Evolutionary conservation across 2,329 filamentous ascomycete species (phyloP).

Genomic region (Amylocarpus encephaloides): DNA sequence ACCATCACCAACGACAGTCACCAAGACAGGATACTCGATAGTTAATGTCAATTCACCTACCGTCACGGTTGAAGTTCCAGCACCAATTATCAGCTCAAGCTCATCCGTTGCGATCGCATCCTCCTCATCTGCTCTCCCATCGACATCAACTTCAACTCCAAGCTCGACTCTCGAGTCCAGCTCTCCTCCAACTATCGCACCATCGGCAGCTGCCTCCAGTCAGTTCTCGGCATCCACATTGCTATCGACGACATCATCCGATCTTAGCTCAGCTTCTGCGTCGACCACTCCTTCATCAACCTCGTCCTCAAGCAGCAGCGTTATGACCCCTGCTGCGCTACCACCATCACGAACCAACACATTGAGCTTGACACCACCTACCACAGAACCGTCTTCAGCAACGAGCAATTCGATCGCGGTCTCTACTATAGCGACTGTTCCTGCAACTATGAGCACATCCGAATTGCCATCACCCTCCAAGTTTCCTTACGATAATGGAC

Average conservation of each 20-base stretch:
- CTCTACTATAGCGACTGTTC: neutral
- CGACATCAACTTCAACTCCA: neutral
- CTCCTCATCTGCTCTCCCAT: conserved; percentile 4
- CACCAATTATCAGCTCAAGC: conserved; percentile 4
- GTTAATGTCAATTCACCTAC: conserved; percentile 25
- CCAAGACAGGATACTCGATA: conserved; percentile 25
- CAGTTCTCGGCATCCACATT: neutral
- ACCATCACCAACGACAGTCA: conserved; percentile 18
- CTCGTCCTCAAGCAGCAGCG: neutral
- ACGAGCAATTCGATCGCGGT: neutral
- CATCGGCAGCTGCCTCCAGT: neutral
- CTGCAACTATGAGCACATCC: neutral
- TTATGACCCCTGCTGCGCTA: no score
- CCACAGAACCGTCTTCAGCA: neutral
- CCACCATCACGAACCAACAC: no score
- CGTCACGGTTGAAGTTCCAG: conserved; percentile 17
- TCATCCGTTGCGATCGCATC: conserved; percentile 4
- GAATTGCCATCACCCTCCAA: neutral
- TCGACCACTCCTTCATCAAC: neutral
- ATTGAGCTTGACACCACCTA: no score
- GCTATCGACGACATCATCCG: no score
- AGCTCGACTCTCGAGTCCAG: neutral
- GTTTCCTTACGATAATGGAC: conserved; percentile 24
- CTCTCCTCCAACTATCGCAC: neutral
- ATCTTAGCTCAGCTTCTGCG: neutral